Percentiles rank a stretch among this genome's conserved stretches.
phyloP scores from a whole-genome alignment of 495 filamentous ascomycete species.

The Delitschia confertaspora region DNA sequence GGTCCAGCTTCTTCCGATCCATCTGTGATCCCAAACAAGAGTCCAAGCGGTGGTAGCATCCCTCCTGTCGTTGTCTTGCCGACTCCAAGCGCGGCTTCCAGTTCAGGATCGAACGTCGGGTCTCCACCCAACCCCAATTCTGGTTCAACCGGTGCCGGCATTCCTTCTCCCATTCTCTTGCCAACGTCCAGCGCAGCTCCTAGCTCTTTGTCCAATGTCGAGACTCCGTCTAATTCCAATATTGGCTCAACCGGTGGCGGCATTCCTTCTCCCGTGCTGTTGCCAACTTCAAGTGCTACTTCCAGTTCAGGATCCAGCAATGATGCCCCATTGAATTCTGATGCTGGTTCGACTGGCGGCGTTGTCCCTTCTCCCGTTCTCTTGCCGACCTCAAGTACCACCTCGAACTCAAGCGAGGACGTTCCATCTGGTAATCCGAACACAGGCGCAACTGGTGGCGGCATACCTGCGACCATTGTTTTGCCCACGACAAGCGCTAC shows the following conservation, averaged over 20 bases:
- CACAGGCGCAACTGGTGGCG: conserved; percentile 1
- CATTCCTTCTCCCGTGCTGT: neutral
- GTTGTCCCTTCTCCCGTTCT: neutral
- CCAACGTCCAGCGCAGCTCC: neutral
- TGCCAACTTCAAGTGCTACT: neutral
- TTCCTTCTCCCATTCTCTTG: neutral
- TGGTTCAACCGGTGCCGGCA: neutral
- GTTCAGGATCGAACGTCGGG: neutral
- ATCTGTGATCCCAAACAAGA: too few relatives aligned
- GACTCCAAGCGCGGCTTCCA: neutral
- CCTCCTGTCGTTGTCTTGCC: neutral
- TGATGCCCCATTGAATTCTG: too few relatives aligned
- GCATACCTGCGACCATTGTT: neutral
- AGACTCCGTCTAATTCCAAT: neutral
- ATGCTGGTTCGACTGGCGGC: too few relatives aligned
- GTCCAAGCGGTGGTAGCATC: too few relatives aligned
- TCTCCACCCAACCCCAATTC: conserved; percentile 8
- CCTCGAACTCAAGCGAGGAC: neutral
- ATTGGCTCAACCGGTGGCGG: conserved; percentile 8
- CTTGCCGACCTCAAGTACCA: conserved; percentile 2
- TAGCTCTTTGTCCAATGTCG: too few relatives aligned
- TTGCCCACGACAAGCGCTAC: conserved; percentile 1
- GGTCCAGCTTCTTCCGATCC: too few relatives aligned
- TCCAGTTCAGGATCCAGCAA: neutral
- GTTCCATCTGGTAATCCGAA: neutral